Conservation (phyloP, 352 stramenopile species). For the Phytophthora syringae region DNA sequence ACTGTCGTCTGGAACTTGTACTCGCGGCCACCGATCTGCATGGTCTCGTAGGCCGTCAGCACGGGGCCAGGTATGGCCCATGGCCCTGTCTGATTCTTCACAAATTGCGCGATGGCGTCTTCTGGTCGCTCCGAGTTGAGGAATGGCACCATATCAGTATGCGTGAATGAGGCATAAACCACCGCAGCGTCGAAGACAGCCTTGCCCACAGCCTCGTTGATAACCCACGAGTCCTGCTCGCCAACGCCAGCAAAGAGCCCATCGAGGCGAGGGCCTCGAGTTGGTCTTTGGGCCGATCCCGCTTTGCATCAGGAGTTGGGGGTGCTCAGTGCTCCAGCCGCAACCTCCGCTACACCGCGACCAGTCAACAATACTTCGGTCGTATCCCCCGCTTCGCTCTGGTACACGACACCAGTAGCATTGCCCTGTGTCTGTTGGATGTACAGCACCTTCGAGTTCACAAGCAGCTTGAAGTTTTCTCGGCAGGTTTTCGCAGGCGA, state of each 20-base stretch:
- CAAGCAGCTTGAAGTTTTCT: constrained; percentile 55
- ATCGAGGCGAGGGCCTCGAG: constrained; percentile 44
- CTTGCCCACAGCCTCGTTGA: constrained; percentile 55
- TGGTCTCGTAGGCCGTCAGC: constrained; percentile 54
- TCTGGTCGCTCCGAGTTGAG: constrained; percentile 31
- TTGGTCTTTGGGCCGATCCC: constrained; percentile 71
- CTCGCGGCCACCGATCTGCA: constrained; percentile 31
- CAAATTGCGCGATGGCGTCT: constrained; percentile 44
- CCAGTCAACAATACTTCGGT: constrained; percentile 33
- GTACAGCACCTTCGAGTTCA: constrained; percentile 52
- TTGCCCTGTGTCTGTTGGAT: constrained; percentile 53
- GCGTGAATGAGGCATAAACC: constrained; percentile 42
- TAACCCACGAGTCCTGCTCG: constrained; percentile 31
- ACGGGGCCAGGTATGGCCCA: constrained; percentile 46
- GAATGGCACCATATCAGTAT: constrained; percentile 44
- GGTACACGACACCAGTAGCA: constrained; percentile 60
- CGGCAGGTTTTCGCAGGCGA: constrained; percentile 60
- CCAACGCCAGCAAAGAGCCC: constrained; percentile 27
- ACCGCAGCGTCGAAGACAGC: constrained; percentile 45
- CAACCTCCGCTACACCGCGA: constrained; percentile 72
- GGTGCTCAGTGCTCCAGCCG: constrained; percentile 76
- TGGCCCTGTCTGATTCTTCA: constrained; percentile 38
- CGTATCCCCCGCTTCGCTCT: constrained; percentile 20
- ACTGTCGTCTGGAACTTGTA: constrained; percentile 54
- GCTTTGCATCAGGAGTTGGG: constrained; percentile 83